Base-by-base conservation (phyloP, 129 eudicot species). In the Arctium lappa region DNA sequence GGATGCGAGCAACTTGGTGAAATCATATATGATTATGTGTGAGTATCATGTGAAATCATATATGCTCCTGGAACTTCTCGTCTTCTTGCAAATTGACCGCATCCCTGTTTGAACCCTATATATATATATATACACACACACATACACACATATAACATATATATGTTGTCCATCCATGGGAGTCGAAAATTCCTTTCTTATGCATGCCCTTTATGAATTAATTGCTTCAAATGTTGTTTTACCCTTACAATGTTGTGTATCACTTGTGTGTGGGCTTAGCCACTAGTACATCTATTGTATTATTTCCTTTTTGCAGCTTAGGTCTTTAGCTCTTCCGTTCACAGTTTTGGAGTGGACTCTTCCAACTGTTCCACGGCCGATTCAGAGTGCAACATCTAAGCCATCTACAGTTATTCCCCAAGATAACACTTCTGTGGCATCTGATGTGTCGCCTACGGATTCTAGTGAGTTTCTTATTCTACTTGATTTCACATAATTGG, bases 281-380 rank as follows among this genome's bases (percentile, higher is more conserved):
- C 44, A 29, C 40, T 76, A 1, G 40, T 71, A 80, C 39, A 39
- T 80, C 72, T 29, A 44, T 16, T 30, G 18, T 73, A 37, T 2
- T 46, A 48, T 10, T 15, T 53, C 53, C 4, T 75, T 81, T 77
- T 78, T 85, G 90, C 94, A 95, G 99, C 90, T 95, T 78, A 90
- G 99, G 88, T 95, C 99, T 66, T 88, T 95, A 86, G 99, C 99
- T 79, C 99, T 95, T 86, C 99, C 99, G 15, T 95, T 95, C 89
- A 95, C 98, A 27, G 98, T 91, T 63, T 73, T 95, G 81, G 99
- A 95, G 72, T 95, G 99, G 99, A 93, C 99, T 81, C 98, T 95
- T 77, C 99, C 98, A 66, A 88, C 99, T 74, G 97, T 88, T 77
- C 99, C 99, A 70, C 92, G 93, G 36, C 92, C 98, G 4, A 77